Base-by-base conservation (phyloP, 129 eudicot species). In the Helianthus tuberosus region DNA sequence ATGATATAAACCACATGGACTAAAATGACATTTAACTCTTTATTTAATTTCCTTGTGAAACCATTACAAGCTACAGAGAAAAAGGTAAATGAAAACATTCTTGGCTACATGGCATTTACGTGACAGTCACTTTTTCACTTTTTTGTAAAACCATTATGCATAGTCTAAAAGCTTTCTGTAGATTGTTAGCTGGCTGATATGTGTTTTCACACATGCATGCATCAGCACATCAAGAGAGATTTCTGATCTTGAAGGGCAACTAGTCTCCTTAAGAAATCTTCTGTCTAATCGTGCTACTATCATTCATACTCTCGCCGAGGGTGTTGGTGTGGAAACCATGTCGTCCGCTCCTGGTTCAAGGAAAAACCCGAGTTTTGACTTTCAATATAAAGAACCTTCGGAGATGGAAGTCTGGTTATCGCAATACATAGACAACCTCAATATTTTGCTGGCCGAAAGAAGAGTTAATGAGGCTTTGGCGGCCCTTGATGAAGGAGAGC, bases 231-330 rank as follows among this genome's bases (percentile, higher is more conserved):
- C 99, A 48, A 83, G 86, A 84, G 99, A 95, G 80, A 91, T 95
- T 47, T 85, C 94, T n/a, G 90, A 86, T 83, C 96, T 95, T 43
- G 99, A 95, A 69, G 97, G 99, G 15, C 96, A 91, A 80, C 92
- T 95, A 12, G 86, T 91, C 15, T 69, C 91, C n/a, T 72, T 95
- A 68, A 85, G 86, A 81, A 91, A 91, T 51, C 91, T 88, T 59
- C 75, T 95, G 23, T 75, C 91, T 11, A 79, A 86, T 10, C 93
- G 92, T 3, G 90, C 96, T 6, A 73, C 88, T 27, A 64, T 86
- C 59, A 74, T 95, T 32, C 97, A 95, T 53, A 83, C 80, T 54
- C 69, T 95, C 77, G 90, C 93, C 0, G 99, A 95, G n/a, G 99
- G 99, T 62, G 79, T 78, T 41, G 76, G 80, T 7, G 59, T 86